Base-by-base conservation (phyloP, 352 stramenopile genomes). In the Globisporangium nodosum region DNA sequence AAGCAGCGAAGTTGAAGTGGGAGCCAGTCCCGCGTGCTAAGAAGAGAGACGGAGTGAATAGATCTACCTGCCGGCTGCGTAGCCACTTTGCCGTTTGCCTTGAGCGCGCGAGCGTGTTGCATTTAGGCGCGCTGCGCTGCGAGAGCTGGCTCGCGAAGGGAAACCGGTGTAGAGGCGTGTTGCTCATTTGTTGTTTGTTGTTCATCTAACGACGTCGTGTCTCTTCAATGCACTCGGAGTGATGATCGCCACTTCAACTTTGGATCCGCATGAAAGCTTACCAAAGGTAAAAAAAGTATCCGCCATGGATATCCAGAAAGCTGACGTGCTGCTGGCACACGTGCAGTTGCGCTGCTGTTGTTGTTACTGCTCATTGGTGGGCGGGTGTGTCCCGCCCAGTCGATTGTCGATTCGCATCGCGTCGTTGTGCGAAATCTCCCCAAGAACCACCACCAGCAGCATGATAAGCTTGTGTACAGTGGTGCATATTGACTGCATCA, bases 321-420 rank as follows among this genome's bases (percentile, higher is more conserved):
- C 43, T 49, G 43, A 16, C 43, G 43, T 49, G 43, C 43, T 49
- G n/a, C 43, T 49, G 43, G 13, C 21, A 16, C 42, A 8, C 35
- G 27, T 12, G n/a, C n/a, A 49, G 43, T 40, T 12, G 43, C n/a
- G 20, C 9, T n/a, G 24, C 27, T 6, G 0, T 53, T 1, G 31
- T 53, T 45, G 53, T 20, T 8, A 20, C 8, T 47, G 16, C 15
- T 20, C n/a, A 15, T 40, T 43, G 27, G 18, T 20, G 40, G 13
- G 24, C 24, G 24, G 33, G 33, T 12, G 33, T 12, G 33, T 30
- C 9, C 18, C 33, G 21, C 11, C 27, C n/a, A 56, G 56, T 62
- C 56, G n/a, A 47, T 52, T 62, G 56, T 62, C 56, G n/a, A 47
- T 52, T 62, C 49, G 42, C 39, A 56, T 62, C 49, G 51, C 49